A percentile compares a stretch with the other conserved stretches of the same genome.
These are phyloP conservation scores for Oxyria digyna DNA, from an alignment of 148 eudicot species.

Conservation along the genomic window DNA sequence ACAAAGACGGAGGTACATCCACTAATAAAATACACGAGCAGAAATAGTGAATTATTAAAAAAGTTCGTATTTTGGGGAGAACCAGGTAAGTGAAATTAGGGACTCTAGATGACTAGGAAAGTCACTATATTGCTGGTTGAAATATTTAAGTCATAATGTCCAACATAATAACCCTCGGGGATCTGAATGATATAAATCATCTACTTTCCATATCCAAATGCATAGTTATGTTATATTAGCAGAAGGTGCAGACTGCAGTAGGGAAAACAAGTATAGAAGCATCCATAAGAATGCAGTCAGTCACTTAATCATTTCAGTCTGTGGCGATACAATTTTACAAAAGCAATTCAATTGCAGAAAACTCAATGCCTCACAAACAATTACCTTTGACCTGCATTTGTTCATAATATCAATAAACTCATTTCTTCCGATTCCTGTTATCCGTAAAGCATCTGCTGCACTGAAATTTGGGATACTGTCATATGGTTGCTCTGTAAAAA, in stretches of 20 bases:
- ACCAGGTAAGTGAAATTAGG: too few species aligned
- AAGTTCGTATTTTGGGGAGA: too few species aligned
- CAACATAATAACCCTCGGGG: not conserved
- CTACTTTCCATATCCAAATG: not conserved
- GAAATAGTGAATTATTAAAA: not conserved
- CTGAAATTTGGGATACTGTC: slow-evolving; percentile 97
- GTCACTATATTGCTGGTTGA: not conserved
- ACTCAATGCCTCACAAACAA: not conserved
- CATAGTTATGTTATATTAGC: not conserved
- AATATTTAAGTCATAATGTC: not conserved
- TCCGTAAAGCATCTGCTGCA: slow-evolving; percentile 94
- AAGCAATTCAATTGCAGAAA: not conserved
- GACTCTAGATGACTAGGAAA: too few species aligned
- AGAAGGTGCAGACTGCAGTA: not conserved
- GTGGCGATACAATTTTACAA: not conserved
- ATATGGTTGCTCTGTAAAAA: slow-evolving; percentile 85
- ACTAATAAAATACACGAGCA: not conserved
- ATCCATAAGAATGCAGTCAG: not conserved
- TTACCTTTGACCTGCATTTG: slow-evolving; percentile 97
- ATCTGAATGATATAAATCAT: not conserved
- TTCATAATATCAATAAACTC: slow-evolving; percentile 99
- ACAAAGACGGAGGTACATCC: not conserved
- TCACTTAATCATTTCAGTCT: not conserved
- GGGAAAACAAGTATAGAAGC: not conserved
- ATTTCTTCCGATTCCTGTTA: slow-evolving; percentile 91